These are phyloP conservation scores for Claviceps digitariae DNA, from an alignment of 2,329 filamentous ascomycete genomes.

Conservation along the genomic window DNA sequence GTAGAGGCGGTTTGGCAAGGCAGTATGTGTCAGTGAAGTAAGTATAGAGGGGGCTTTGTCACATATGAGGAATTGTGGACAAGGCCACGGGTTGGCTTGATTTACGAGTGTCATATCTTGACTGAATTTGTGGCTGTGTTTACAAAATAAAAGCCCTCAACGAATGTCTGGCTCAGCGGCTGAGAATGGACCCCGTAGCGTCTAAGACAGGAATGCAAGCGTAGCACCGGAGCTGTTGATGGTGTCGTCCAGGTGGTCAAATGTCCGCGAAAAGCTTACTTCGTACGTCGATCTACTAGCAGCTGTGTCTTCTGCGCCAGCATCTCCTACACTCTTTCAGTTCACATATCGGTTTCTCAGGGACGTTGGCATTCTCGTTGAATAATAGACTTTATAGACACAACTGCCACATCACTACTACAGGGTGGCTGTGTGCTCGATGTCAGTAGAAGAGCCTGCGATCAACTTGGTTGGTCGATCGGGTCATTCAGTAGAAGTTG, in stretches of 20 bases:
- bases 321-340: no score
- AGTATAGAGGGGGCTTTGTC: conserved; percentile 28
- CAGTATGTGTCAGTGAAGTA: conserved; percentile 23
- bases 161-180: neutral
- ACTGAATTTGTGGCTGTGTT: neutral
- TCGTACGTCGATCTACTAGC: neutral
- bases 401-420: no score
- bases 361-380: no score
- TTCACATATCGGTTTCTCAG: no score
- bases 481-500: no score
- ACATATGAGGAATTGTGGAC: no score
- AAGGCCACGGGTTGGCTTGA: neutral
- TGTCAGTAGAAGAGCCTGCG: no score
- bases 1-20: no score
- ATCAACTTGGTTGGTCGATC: no score
- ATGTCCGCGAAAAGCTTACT: neutral
- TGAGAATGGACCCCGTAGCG: neutral
- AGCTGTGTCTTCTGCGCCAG: no score
- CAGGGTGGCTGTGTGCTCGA: no score
- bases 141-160: neutral
- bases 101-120: neutral
- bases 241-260: neutral
- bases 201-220: neutral
- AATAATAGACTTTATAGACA: no score
- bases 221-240: neutral